Base-by-base conservation (phyloP, 1,284 basidiomycete species). In the Afroboletus lepidellus region DNA sequence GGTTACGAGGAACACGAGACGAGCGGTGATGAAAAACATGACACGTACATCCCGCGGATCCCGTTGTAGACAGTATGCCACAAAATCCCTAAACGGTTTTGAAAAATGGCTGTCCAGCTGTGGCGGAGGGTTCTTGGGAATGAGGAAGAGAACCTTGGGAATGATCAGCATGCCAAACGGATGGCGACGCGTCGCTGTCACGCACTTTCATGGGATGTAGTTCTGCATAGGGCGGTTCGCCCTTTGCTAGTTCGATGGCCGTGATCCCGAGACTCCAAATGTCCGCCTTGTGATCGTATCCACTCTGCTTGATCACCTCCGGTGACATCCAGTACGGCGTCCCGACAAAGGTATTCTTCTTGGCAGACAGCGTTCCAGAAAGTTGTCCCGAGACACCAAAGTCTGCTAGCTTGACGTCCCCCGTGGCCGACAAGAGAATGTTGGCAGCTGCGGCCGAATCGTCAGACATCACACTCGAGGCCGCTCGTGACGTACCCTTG, bases 241-340 rank as follows among this genome's bases (percentile, higher is more conserved):
- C 96, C 72, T 91, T 94, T 1, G 96, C 96, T 60, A 99, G 77
- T 71, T 99, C 96, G 61, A 99, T 98, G 12, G 94, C 93, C 5
- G 96, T 98, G 68, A 99, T 99, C 6, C 92, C 93, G 60, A 96
- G 74, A 70, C 89, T 92, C 94, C 94, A 97, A 46, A 99, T 98
- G 70, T 99, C 96, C 12, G 96, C 96, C 69, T 98, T 98, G 71
- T 95, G 91, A 66, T 98, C 96, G 71, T 99, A 99, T 8, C 97
- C 97, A 56, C 92, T 96, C 74, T 99, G 96, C 73, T 98, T 98
- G 78, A 99, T 98, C 21, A 99, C 96, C 70, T 99, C 96, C 8
- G 96, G 96, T 21, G 93, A 94, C 96, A 99, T 99, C 94, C 94
- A 97, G 67, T 95, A 96, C 2, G 93, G 93, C 15, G 95, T 96